phyloP scores from a whole-genome alignment of 2,329 filamentous ascomycete species.

The Verticillium longisporum region DNA sequence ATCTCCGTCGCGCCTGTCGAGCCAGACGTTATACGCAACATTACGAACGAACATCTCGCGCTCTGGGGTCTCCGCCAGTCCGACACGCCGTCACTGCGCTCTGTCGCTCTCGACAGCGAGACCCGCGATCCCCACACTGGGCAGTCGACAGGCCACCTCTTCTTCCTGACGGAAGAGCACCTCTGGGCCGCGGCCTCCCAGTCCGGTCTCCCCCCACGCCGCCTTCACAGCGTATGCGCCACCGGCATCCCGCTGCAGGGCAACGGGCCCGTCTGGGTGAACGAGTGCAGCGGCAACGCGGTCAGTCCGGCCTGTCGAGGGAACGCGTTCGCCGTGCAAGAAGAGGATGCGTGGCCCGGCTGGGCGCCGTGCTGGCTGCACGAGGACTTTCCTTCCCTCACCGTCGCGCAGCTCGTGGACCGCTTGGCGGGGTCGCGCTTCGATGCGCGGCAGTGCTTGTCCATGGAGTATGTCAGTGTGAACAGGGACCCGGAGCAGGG shows the following conservation, averaged over 20 bases:
- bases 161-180: conserved; percentile 50
- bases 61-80: conserved; percentile 47
- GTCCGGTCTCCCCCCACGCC: conserved; percentile 28
- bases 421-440: conserved; percentile 34
- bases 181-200: conserved; percentile 40
- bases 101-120: conserved; percentile 39
- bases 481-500: conserved; percentile 26
- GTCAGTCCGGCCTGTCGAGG: conserved; percentile 33
- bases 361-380: conserved; percentile 46
- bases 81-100: conserved; percentile 39
- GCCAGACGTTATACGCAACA: conserved; percentile 39
- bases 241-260: conserved; percentile 48
- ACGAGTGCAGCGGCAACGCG: conserved; percentile 36
- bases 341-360: conserved; percentile 12
- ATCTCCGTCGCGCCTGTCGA: conserved; percentile 20
- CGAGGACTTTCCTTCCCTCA: conserved; percentile 44
- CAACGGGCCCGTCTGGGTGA: conserved; percentile 41
- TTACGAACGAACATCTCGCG: conserved; percentile 43
- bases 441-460: conserved; percentile 37
- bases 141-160: conserved; percentile 30
- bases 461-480: conserved; percentile 37
- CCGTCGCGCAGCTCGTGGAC: conserved; percentile 38
- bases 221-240: conserved; percentile 36
- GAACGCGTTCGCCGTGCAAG: not conserved
- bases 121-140: conserved; percentile 26